Evolutionary conservation across 768 basidiomycete species (phyloP), one percentile per base, ranked within the genome.

Genomic region (Boletus sp.): DNA sequence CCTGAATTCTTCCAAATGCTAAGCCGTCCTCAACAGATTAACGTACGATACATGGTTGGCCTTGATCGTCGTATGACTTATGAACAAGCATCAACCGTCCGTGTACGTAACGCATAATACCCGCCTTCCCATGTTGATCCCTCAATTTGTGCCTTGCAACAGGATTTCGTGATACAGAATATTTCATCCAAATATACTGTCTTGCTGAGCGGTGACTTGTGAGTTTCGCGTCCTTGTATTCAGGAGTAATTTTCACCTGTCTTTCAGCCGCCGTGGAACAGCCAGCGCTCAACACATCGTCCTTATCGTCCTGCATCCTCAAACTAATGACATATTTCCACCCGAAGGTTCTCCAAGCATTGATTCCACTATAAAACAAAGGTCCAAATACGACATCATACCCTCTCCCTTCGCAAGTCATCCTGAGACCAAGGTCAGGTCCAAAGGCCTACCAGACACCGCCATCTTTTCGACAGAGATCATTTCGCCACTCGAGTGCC

Each of bases 141-240:
- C 52, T 49, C 17, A 54, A 17, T 29, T 35, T 46, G 48, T 30
- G 37, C 37, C 37, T 47, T 1, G 30, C 20, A 14, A 47, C 56
- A 87, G 86, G 71, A 75, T 49, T 84, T 83, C 49, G 74, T 84
- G 51, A 73, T 71, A 33, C 72, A 79, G 15, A 75, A 75, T 55
- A 58, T 86, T 7, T 75, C 78, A 37, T 64, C 75, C 18, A 78
- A 76, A 45, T 83, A 78, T 59, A 80, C 84, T 55, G 59, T 82
- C 17, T 63, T 77, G 32, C 63, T 84, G n/a, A 76, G 76, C 0
- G 86, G 85, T 10, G 76, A 75, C 70, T 83, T 85, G 86, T 88
- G 64, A 66, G 86, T 70, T 5, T 20, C n/a, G 11, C n/a, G n/a
- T 55, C 7, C n/a, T 20, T 39, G 29, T 17, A 30, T 20, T 45